Evolutionary conservation across 495 filamentous ascomycete genomes (phyloP).

Genomic region (Trichoderma asperelloides): DNA sequence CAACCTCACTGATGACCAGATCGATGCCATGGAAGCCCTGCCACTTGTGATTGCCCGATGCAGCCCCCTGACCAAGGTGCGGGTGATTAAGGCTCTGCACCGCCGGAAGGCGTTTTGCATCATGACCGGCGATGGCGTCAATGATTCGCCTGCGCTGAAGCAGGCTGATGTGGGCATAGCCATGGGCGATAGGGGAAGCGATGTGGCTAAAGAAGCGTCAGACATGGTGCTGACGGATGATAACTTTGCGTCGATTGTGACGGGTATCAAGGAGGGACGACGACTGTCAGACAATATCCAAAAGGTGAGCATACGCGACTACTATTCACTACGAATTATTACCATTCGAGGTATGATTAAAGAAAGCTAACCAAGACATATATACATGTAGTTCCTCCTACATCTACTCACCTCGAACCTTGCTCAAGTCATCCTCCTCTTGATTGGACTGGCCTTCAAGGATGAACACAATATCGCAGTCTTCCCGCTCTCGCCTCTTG

Average conservation of each 20-base stretch:
- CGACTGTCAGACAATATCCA: constrained; percentile 61
- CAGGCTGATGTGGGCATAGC: constrained; percentile 79
- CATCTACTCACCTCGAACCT: constrained; percentile 52
- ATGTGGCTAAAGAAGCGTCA: constrained; percentile 81
- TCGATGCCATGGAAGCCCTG: constrained; percentile 56
- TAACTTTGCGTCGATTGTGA: constrained; percentile 77
- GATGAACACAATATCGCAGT: constrained; percentile 40
- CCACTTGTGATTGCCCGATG: constrained; percentile 65
- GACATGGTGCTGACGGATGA: constrained; percentile 75
- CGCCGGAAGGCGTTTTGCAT: constrained; percentile 52
- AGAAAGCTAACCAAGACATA: background rate
- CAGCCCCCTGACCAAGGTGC: constrained; percentile 63
- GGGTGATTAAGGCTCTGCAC: constrained; percentile 70
- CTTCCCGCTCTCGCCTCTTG: constrained; percentile 48
- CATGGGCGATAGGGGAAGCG: constrained; percentile 68
- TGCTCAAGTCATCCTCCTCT: constrained; percentile 44
- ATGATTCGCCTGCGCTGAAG: constrained; percentile 75
- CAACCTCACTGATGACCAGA: constrained; percentile 51
- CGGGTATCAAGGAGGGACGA: constrained; percentile 52
- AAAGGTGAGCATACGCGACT: constrained; percentile 40
- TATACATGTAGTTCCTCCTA: constrained; percentile 38
- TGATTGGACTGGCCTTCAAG: constrained; percentile 50
- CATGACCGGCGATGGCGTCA: constrained; percentile 88
- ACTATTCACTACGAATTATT: background rate
- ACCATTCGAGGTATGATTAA: background rate